Base-by-base conservation (phyloP, 2,329 filamentous ascomycete genomes). In the Neofusicoccum sp. region DNA sequence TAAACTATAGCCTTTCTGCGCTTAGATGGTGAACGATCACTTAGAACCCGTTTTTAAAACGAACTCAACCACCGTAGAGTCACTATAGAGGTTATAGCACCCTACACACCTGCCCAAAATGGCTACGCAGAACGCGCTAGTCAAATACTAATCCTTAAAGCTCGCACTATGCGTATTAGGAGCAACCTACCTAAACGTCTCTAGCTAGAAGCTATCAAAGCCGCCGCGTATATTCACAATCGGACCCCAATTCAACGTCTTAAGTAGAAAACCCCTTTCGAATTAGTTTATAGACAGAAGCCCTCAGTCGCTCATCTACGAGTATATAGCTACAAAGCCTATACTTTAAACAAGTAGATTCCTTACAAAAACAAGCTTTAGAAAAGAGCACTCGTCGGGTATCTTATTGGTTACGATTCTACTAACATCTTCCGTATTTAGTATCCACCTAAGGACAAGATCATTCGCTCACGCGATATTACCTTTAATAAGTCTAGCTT, bases 391-490 rank as follows among this genome's bases (percentile, higher is more conserved):
- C 60, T 66, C 6, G 61, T 69, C 47, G 62, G 67, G 3, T 65
- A 70, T 29, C 60, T 70, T 2, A 64, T 69, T 52, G 56, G 65
- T 41, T 68, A 69, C 29, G 41, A 70, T 49, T 54, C 61, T 1
- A 65, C 58, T 2, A 69, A 70, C 48, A 67, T 70, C 37, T 69
- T 56, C 56, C 34, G 45, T 3, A 63, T 69, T 33, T 68, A 14
- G 64, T 33, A 64, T 14, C 66, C 56, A 54, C 59, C 14, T 2
- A 47, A 16, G n/a, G 45, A 66, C 29, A n/a, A 44, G 7, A 50
- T 65, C 16, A 62, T 66, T 12, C 56, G 61, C 3, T 34, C 52
- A 11, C 14, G 65, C 7, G 64, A 66, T 22, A 61, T 65, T 34
- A 61, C 37, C 4, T 66, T 66, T 47, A 12, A 65, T n/a, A 8